These are phyloP conservation scores for Heterobasidion occidentale DNA, from an alignment of 1,284 basidiomycete genomes.

Conservation along the genomic window DNA sequence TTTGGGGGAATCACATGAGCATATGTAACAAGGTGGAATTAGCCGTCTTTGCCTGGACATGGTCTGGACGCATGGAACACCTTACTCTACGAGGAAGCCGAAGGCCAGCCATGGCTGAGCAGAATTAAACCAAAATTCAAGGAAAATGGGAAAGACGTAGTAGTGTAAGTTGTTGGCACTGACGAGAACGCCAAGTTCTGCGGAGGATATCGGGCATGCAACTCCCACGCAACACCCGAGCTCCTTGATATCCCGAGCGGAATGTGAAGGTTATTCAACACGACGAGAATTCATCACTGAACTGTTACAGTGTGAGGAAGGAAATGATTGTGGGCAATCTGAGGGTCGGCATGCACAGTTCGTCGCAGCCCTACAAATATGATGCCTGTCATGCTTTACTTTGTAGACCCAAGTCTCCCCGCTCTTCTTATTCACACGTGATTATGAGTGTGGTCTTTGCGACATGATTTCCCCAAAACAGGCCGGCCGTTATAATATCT, in stretches of 20 bases:
- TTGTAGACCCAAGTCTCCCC: neutral
- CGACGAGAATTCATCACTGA: too few relatives aligned
- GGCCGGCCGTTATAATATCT: neutral
- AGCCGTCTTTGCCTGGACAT: neutral
- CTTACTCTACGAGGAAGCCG: constrained; percentile 11
- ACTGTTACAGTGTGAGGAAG: too few relatives aligned
- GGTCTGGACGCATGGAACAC: neutral
- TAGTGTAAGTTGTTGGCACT: constrained; percentile 6
- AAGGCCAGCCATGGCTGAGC: constrained; percentile 19
- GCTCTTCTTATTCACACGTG: neutral
- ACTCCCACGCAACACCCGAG: too few relatives aligned
- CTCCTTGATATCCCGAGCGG: too few relatives aligned
- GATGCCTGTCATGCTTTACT: neutral
- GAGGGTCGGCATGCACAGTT: too few relatives aligned
- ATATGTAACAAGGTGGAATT: neutral
- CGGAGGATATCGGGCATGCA: constrained; percentile 2
- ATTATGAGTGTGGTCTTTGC: neutral
- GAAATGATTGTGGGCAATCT: too few relatives aligned
- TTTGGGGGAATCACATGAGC: constrained; percentile 26
- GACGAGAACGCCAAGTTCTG: neutral
- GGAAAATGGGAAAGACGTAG: constrained; percentile 1
- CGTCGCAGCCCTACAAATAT: too few relatives aligned
- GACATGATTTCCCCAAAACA: neutral
- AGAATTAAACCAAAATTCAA: neutral
- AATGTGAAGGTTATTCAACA: too few relatives aligned